Evolutionary conservation across 371 early-diverging fungal genomes (phyloP), one percentile per base, ranked within the genome.

Genomic region (Conidiobolus incongruus): DNA sequence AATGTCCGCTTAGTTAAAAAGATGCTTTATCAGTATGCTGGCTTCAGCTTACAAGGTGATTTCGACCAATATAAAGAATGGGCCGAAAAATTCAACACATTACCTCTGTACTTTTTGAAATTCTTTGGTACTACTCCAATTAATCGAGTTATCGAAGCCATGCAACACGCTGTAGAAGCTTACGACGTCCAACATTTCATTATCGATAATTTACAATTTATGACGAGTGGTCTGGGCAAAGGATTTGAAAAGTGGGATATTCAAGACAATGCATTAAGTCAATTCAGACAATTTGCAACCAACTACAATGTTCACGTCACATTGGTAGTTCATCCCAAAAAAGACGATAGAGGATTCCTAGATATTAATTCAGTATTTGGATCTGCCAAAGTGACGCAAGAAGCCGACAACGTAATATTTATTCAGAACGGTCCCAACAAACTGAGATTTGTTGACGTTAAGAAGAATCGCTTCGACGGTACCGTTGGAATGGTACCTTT

Each of bases 361-460:
- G 80, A 77, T 45, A 66, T 81, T 44, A 68, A 71, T 43, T 74
- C 76, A 2, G 62, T 81, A 6, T 75, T 77, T 52, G 82, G 82
- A 20, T 71, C 77, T 30, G 82, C 78, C 41, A 81, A 81, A 55
- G 66, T 77, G 1, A 77, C 81, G 13, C 82, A 81, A 45, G 82
- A 81, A 59, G 79, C 82, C 10, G 82, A 81, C 47, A 81, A 81
- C 56, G 81, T 81, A 0, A 59, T 81, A 6, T 70, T 81, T 11
- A 48, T 81, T 35, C 81, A 81, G 47, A 44, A 45, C 19, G 40
- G 30, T 3, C 38, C 42, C 4, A 53, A 55, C 42, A 55, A 52
- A 22, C 28, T 49, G 13, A 56, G 75, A 34, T 65, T 56, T 19
- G 39, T 81, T 12, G 79, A 79, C 42, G 60, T 81, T 23, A 66